These are phyloP conservation scores for Athelia sp. DNA, from an alignment of 1,284 basidiomycete species.

Conservation along the genomic window DNA sequence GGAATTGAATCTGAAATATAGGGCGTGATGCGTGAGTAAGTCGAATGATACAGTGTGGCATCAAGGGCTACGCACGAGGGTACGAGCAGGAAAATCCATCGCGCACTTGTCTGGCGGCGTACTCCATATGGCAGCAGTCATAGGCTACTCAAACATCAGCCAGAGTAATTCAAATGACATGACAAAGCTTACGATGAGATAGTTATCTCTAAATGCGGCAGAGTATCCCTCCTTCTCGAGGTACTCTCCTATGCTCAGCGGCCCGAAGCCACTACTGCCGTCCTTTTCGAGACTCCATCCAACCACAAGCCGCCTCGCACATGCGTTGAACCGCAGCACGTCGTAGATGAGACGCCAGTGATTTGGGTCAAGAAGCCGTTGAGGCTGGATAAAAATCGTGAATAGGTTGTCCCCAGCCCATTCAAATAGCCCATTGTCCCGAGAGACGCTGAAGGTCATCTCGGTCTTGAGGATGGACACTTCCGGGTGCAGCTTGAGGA, in stretches of 20 bases:
- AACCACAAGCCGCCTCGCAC: conserved; percentile 42
- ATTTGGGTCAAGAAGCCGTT: conserved; percentile 54
- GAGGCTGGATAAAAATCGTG: conserved; percentile 64
- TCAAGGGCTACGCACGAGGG: conserved; percentile 43
- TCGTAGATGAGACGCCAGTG: conserved; percentile 81
- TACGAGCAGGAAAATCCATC: conserved; percentile 69
- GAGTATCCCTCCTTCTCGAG: conserved; percentile 66
- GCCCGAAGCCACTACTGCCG: conserved; percentile 16
- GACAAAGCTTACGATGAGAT: conserved; percentile 66
- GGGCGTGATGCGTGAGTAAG: too few species aligned
- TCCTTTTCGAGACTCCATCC: conserved; percentile 14
- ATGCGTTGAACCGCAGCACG: conserved; percentile 74
- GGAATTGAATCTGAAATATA: conserved; percentile 61
- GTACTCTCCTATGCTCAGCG: conserved; percentile 68
- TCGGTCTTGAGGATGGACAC: conserved; percentile 58
- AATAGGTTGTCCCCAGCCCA: conserved; percentile 67
- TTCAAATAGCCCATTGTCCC: conserved; percentile 64
- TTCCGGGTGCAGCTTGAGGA: conserved; percentile 47
- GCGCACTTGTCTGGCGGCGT: conserved; percentile 72
- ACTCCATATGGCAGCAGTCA: conserved; percentile 82
- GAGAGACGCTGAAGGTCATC: conserved; percentile 78
- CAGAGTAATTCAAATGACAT: conserved; percentile 1
- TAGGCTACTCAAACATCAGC: conserved; percentile 43
- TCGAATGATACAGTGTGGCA: neutral
- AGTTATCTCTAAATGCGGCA: conserved; percentile 68